Conservation (phyloP, 1,139 yeast genomes). For the Candida sanyaensis region DNA sequence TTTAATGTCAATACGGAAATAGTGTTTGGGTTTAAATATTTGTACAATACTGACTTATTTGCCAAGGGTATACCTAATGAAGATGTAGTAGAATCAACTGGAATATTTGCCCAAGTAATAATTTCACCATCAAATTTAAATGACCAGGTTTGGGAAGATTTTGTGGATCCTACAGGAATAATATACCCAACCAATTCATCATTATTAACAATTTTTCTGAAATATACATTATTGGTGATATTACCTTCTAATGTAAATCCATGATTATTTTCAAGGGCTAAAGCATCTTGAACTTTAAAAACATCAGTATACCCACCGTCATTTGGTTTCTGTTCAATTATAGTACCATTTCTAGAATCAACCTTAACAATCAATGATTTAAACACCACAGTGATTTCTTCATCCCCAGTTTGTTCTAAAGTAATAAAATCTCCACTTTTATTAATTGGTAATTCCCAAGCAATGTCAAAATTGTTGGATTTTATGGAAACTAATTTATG, state of each 20-base stretch:
- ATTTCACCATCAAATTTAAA: slow-evolving; percentile 24
- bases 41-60: slow-evolving; percentile 77
- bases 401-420: slow-evolving; percentile 16
- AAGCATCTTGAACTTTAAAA: slow-evolving; percentile 7
- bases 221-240: slow-evolving; percentile 12
- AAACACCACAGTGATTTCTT: slow-evolving; percentile 24
- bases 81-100: slow-evolving; percentile 48
- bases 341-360: slow-evolving; percentile 27
- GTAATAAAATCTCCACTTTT: slow-evolving; percentile 19
- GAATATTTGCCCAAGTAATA: slow-evolving; percentile 24
- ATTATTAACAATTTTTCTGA: slow-evolving; percentile 15
- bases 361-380: slow-evolving; percentile 19
- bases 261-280: slow-evolving; percentile 12
- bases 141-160: slow-evolving; percentile 30
- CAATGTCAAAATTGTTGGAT: slow-evolving; percentile 27
- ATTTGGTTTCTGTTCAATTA: slow-evolving; percentile 8
- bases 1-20: slow-evolving; percentile 56
- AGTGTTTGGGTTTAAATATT: slow-evolving; percentile 74
- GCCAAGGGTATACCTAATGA: slow-evolving; percentile 74
- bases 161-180: slow-evolving; percentile 9
- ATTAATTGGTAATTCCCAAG: slow-evolving; percentile 25
- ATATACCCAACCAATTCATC: slow-evolving; percentile 26
- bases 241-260: background rate
- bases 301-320: slow-evolving; percentile 5
- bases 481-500: slow-evolving; percentile 30